A percentile compares a stretch with the other conserved stretches of the same genome.
phyloP scores from a whole-genome alignment of 2,329 filamentous ascomycete species.

The Exophiala sp. region DNA sequence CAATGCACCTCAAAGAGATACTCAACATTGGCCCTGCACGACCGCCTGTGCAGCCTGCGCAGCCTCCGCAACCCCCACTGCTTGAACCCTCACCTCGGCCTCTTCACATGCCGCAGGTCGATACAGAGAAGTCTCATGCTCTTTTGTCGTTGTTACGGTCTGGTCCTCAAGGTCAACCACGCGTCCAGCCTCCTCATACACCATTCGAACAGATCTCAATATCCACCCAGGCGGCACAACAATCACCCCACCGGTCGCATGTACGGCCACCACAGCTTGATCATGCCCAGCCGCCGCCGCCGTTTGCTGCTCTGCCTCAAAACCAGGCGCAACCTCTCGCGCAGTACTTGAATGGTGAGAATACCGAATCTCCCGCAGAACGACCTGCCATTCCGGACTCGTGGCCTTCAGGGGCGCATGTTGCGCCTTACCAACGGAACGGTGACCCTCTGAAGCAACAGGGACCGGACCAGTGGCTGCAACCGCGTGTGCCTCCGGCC shows the following conservation, averaged over 20 bases:
- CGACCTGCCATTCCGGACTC: conserved; percentile 24
- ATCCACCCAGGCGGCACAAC: conserved; percentile 49
- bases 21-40: conserved; percentile 35
- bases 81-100: conserved; percentile 14
- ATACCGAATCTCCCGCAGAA: conserved; percentile 24
- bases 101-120: conserved; percentile 29
- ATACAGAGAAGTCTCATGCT: conserved; percentile 44
- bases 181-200: conserved; percentile 43
- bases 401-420: conserved; percentile 28
- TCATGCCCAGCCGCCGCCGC: conserved; percentile 11
- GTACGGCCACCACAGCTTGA: conserved; percentile 24
- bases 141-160: conserved; percentile 53
- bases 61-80: background rate
- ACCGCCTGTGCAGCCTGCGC: conserved; percentile 3
- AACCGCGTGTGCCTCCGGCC: conserved; percentile 50
- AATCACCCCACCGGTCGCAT: conserved; percentile 41
- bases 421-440: conserved; percentile 44
- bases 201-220: conserved; percentile 51
- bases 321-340: conserved; percentile 21
- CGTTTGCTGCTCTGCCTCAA: conserved; percentile 18
- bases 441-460: conserved; percentile 41
- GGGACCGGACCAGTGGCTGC: conserved; percentile 34
- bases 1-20: conserved; percentile 48
- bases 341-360: conserved; percentile 28
- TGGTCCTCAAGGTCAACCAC: conserved; percentile 32